Conservation (phyloP, 345 rosid species). For the Laguncularia racemosa region DNA sequence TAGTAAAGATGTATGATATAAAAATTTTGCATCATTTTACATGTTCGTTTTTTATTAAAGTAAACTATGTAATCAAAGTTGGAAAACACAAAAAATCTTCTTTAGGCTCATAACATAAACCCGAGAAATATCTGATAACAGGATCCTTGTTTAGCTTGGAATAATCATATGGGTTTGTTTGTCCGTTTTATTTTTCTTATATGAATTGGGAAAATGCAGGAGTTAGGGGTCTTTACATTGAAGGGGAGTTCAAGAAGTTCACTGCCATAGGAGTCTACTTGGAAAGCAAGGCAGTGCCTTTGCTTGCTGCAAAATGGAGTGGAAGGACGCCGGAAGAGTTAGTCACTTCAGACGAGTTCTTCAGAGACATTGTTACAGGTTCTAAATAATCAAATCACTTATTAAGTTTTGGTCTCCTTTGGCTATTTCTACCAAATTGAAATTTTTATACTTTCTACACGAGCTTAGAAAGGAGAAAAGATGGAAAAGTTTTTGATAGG, state of each 20-base stretch:
- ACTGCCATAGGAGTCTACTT: constrained; percentile 81
- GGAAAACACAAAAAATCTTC: too few species aligned
- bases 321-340: constrained; percentile 49
- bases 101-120: too few species aligned
- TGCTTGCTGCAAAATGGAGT: constrained; percentile 60
- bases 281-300: constrained; percentile 43
- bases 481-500: too few species aligned
- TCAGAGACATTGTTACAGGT: constrained; percentile 81
- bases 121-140: too few species aligned
- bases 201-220: constrained; percentile 30
- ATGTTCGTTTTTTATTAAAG: too few species aligned
- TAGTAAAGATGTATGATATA: too few species aligned
- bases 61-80: too few species aligned
- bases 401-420: too few species aligned
- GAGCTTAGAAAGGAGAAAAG: too few species aligned
- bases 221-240: constrained; percentile 61
- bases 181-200: background rate
- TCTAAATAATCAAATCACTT: background rate
- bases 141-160: background rate
- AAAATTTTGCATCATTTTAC: too few species aligned
- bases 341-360: constrained; percentile 57
- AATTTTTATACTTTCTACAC: too few species aligned
- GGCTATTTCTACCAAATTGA: too few species aligned
- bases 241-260: constrained; percentile 69
- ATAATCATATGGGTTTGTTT: background rate